Percentiles rank a stretch among this genome's conserved stretches.
Conservation (phyloP, 257 asterid species). For the Nicotiana otophora region DNA sequence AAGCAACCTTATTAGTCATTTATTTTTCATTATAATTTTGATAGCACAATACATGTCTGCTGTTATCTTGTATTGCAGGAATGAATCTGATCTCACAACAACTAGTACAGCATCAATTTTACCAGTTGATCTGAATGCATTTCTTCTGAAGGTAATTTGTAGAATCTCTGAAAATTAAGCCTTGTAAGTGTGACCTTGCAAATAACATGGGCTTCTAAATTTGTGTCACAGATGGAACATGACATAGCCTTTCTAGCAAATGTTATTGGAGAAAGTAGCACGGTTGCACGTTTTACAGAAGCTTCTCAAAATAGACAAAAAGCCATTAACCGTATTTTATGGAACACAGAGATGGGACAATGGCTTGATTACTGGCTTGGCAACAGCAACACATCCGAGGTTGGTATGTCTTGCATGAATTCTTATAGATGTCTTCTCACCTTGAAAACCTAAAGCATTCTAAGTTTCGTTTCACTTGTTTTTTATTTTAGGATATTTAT, state of each 20-base stretch:
- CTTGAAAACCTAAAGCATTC: neutral
- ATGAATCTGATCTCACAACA: conserved; percentile 65
- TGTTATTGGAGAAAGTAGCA: conserved; percentile 39
- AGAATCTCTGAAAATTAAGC: neutral
- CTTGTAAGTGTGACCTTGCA: neutral
- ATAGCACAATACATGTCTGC: too few species aligned
- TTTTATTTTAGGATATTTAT: conserved; percentile 37
- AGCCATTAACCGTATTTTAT: conserved; percentile 61
- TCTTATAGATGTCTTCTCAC: neutral
- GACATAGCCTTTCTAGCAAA: conserved; percentile 63
- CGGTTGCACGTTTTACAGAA: conserved; percentile 30
- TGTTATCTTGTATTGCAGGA: conserved; percentile 30
- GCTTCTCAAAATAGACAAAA: conserved; percentile 54
- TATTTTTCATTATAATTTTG: too few species aligned
- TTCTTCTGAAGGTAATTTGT: conserved; percentile 60
- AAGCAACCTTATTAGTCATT: neutral
- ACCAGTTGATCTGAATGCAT: conserved; percentile 87
- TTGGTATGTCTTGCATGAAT: conserved; percentile 5
- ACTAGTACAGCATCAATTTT: conserved; percentile 58
- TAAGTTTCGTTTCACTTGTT: neutral
- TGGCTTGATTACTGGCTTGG: conserved; percentile 91
- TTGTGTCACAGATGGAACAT: conserved; percentile 67
- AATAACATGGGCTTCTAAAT: neutral
- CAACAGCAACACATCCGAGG: conserved; percentile 29
- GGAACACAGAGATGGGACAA: conserved; percentile 69